Percentiles rank a stretch among this genome's conserved stretches.
Conservation (phyloP, 1,284 basidiomycete genomes). For the Trametes polyzona region DNA sequence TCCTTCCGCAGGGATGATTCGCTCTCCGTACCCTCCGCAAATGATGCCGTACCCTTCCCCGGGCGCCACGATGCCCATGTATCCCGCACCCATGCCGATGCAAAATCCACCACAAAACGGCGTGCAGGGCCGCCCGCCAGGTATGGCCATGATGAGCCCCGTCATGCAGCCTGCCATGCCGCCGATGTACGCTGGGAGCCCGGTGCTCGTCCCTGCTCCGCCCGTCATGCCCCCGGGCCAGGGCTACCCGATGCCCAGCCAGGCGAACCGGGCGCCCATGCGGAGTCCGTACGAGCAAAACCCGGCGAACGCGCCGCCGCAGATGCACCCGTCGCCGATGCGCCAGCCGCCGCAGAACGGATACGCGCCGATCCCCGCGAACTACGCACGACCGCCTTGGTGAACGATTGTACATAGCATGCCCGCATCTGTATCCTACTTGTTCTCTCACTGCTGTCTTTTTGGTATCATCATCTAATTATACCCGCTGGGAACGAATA, state of each 20-base stretch:
- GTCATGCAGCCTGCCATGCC: constrained; percentile 59
- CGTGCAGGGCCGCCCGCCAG: constrained; percentile 49
- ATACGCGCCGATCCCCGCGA: constrained; percentile 30
- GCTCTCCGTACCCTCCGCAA: constrained; percentile 67
- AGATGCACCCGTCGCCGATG: constrained; percentile 21
- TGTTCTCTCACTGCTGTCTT: constrained; percentile 36
- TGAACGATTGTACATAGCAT: constrained; percentile 34
- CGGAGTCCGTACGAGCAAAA: constrained; percentile 30
- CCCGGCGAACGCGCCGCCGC: constrained; percentile 26
- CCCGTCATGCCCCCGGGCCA: constrained; percentile 30
- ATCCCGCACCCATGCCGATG: constrained; percentile 48
- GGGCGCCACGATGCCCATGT: constrained; percentile 50
- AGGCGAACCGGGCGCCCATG: constrained; percentile 29
- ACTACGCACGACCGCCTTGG: constrained; percentile 44
- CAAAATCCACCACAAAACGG: constrained; percentile 50
- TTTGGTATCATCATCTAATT: constrained; percentile 30
- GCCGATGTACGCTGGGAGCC: constrained; percentile 66
- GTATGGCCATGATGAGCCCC: constrained; percentile 66
- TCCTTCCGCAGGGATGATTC: constrained; percentile 57
- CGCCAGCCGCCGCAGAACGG: constrained; percentile 29
- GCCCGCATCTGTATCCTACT: constrained; percentile 25
- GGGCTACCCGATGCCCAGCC: constrained; percentile 30
- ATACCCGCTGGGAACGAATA: constrained; percentile 26
- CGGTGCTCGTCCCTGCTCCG: constrained; percentile 65
- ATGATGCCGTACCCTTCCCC: constrained; percentile 67